Evolutionary conservation across 768 basidiomycete genomes (phyloP).

Genomic region (Tephrocybe rancida): DNA sequence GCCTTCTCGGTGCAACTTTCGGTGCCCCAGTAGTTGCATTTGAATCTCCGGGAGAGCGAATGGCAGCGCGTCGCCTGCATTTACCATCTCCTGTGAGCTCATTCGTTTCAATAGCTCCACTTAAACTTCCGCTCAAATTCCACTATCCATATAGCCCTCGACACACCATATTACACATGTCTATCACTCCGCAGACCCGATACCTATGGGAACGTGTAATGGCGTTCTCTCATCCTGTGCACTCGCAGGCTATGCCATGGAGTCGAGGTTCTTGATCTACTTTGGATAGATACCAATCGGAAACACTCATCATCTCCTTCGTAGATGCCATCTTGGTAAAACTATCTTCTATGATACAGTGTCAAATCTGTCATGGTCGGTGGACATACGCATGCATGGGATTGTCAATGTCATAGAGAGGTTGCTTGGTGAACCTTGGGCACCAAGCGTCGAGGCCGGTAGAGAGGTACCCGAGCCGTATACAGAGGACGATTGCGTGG

Average conservation of each 20-base stretch:
- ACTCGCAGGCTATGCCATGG: constrained; percentile 88
- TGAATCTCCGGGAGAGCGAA: constrained; percentile 85
- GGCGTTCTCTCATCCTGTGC: constrained; percentile 82
- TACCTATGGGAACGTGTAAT: constrained; percentile 88
- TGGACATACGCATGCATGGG: constrained; percentile 78
- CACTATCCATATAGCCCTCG: constrained; percentile 58
- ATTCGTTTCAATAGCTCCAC: neutral
- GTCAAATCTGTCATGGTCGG: constrained; percentile 80
- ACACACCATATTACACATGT: constrained; percentile 85
- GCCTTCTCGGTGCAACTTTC: constrained; percentile 86
- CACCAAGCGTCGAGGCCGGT: constrained; percentile 57
- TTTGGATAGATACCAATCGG: neutral
- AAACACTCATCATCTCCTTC: neutral
- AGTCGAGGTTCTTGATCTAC: constrained; percentile 53
- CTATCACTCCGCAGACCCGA: constrained; percentile 94
- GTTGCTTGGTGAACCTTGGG: constrained; percentile 73
- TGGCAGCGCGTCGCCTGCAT: constrained; percentile 81
- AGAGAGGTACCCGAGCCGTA: constrained; percentile 61
- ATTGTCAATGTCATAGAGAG: constrained; percentile 81
- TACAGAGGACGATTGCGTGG: constrained; percentile 70
- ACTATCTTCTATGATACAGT: constrained; percentile 94
- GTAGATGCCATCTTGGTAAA: constrained; percentile 83
- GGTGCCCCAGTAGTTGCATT: constrained; percentile 87
- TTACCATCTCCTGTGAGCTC: constrained; percentile 76
- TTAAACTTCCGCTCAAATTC: neutral